A percentile compares a stretch with the other conserved stretches of the same genome.
These are phyloP conservation scores for Solanum sejunctum DNA, from an alignment of 257 asterid genomes.

Conservation along the genomic window DNA sequence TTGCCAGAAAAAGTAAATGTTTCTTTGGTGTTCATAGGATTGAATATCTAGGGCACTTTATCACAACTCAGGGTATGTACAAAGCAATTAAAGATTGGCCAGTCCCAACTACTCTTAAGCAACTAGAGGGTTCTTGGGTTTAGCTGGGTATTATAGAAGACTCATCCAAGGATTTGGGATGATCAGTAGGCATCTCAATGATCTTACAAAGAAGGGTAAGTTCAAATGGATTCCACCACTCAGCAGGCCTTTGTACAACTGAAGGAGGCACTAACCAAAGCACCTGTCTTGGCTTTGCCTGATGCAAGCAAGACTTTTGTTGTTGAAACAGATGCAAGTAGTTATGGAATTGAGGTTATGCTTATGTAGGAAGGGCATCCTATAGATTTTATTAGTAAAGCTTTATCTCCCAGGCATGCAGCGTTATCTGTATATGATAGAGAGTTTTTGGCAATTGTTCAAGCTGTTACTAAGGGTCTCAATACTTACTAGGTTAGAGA, in stretches of 20 bases:
- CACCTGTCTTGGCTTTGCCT: neutral
- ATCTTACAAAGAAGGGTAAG: neutral
- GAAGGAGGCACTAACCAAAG: neutral
- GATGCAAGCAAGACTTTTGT: neutral
- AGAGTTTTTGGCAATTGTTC: neutral
- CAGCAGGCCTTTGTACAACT: neutral
- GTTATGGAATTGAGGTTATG: neutral
- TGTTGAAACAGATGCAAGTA: neutral
- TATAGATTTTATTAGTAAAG: neutral
- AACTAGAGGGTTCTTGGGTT: neutral
- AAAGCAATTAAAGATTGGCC: neutral
- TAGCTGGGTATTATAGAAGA: too few species aligned
- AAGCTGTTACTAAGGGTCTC: neutral
- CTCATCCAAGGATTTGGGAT: neutral
- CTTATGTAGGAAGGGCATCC: neutral
- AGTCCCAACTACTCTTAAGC: neutral
- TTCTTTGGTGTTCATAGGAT: neutral
- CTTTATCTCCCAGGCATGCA: neutral
- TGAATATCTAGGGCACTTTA: neutral
- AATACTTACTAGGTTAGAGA: neutral
- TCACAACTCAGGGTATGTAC: neutral
- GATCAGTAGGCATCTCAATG: neutral
- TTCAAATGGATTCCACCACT: neutral
- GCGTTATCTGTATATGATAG: neutral
- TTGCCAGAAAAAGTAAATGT: neutral